A percentile compares a stretch with the other conserved stretches of the same genome.
These are phyloP conservation scores for Chloromonas sp. DNA, from an alignment of 163 green algal species.

Conservation along the genomic window DNA sequence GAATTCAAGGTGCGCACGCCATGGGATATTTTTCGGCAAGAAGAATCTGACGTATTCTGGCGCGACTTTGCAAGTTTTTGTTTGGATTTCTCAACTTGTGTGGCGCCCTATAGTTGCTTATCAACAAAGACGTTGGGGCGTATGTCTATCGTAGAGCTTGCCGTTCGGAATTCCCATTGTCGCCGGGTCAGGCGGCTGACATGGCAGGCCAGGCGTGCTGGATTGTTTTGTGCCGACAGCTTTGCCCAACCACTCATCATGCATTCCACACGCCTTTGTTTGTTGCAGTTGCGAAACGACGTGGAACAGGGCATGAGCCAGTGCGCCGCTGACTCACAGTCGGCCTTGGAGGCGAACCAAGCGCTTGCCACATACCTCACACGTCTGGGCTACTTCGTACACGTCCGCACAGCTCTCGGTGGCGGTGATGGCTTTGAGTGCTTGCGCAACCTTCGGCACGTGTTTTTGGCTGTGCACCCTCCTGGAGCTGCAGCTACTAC, in stretches of 20 bases:
- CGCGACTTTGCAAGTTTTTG: background rate
- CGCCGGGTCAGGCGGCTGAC: too few relatives aligned
- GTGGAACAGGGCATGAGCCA: conserved; percentile 9
- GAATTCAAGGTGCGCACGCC: background rate
- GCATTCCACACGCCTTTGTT: background rate
- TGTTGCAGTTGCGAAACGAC: conserved; percentile 16
- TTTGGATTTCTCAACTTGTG: too few relatives aligned
- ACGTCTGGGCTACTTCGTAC: conserved; percentile 46
- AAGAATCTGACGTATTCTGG: background rate
- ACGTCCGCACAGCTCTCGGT: conserved; percentile 53
- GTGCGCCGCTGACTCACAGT: background rate
- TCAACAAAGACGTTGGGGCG: background rate
- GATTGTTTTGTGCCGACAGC: too few relatives aligned
- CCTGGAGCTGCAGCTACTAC: background rate
- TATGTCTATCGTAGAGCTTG: background rate
- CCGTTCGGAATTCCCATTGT: too few relatives aligned
- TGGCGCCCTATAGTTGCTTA: too few relatives aligned
- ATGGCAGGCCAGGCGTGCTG: too few relatives aligned
- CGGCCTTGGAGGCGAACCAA: conserved; percentile 9
- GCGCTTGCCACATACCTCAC: conserved; percentile 46
- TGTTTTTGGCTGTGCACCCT: conserved; percentile 45
- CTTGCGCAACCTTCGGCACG: conserved; percentile 70
- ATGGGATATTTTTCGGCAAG: background rate
- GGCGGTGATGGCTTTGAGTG: conserved; percentile 62
- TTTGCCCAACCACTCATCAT: too few relatives aligned